Base-by-base conservation (phyloP, 495 filamentous ascomycete genomes). In the Talaromyces borbonicus region DNA sequence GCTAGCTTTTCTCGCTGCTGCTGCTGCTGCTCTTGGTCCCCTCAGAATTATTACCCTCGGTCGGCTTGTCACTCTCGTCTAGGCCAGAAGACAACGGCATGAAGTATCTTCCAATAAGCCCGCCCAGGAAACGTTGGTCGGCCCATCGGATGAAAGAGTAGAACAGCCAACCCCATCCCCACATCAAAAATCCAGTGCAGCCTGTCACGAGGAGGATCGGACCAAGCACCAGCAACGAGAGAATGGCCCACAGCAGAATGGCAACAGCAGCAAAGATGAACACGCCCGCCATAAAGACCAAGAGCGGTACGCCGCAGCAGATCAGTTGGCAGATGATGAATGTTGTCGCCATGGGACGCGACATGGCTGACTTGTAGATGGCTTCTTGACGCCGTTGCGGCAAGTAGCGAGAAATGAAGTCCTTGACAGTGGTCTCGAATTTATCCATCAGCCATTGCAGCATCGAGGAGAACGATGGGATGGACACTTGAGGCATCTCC, bases 141-240 rank as follows among this genome's bases (percentile, higher is more conserved):
- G 64, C 43, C 58, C 60, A 67, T 24, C 55, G 57, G 12, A 67
- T 29, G 41, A 67, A 49, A 3, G 60, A 61, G 50, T 66, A 67
- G n/a, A 64, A 48, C 3, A 65, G 35, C 64, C 64, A 67, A 1
- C 62, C 62, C 64, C 64, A 67, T 4, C 64, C 64, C 64, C 64
- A 67, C 18, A 67, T 27, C 14, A 59, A 59, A 7, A 65, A 47
- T 3, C 64, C 64, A 55, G 65, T 57, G 49, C 63, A 55, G 47
- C 62, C 62, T 7, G 62, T 54, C 9, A 67, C 62, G 39, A 67
- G 12, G 33, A 67, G 41, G 7, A 67, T 50, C 16, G 64, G 64
- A 8, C 64, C 62, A 8, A 65, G 60, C 27, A 67, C 58, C 12
- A 67, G 46, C 39, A 67, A 30, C 27, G 62, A 60, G 37, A 67